Percentiles rank a stretch among this genome's conserved stretches.
Evolutionary conservation across 441 rosid species (phyloP).

Genomic region (Dalechampia spathulata): DNA sequence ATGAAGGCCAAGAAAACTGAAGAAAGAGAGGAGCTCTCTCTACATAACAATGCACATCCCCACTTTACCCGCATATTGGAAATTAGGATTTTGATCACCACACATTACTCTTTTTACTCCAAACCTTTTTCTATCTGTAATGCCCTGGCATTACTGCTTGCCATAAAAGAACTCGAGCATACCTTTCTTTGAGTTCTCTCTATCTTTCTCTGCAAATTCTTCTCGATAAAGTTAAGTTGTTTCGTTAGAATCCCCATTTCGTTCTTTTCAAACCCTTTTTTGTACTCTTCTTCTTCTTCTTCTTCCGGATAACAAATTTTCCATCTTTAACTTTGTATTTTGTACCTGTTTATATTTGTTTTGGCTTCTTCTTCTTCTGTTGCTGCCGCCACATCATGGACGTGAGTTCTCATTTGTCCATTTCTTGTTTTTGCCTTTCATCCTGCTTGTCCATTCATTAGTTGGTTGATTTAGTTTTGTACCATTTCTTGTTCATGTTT

Average conservation of each 20-base stretch:
- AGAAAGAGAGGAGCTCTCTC: too few species aligned
- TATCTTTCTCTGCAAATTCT: slow-evolving; percentile 20
- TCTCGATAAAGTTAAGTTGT: slow-evolving; percentile 10
- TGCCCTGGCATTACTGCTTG: too few species aligned
- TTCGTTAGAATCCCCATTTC: slow-evolving; percentile 16
- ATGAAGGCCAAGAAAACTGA: background rate
- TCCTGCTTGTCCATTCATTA: too few species aligned
- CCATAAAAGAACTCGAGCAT: slow-evolving; percentile 13
- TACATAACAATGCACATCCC: too few species aligned
- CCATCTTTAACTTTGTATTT: background rate
- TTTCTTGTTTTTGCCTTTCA: too few species aligned
- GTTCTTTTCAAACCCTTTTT: background rate
- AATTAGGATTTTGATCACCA: background rate
- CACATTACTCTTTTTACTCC: too few species aligned
- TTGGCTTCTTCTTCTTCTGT: background rate
- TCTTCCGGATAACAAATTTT: background rate
- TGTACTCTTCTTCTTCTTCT: slow-evolving; percentile 5
- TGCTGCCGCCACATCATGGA: slow-evolving; percentile 23
- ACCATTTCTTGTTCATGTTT: too few species aligned
- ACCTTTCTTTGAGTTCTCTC: slow-evolving; percentile 21
- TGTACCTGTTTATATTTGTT: too few species aligned
- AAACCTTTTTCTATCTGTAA: background rate
- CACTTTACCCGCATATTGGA: too few species aligned
- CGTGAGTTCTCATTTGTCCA: slow-evolving; percentile 24
- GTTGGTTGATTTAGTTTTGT: too few species aligned